Conservation (phyloP, 495 filamentous ascomycete species). For the Zalerion maritima region DNA sequence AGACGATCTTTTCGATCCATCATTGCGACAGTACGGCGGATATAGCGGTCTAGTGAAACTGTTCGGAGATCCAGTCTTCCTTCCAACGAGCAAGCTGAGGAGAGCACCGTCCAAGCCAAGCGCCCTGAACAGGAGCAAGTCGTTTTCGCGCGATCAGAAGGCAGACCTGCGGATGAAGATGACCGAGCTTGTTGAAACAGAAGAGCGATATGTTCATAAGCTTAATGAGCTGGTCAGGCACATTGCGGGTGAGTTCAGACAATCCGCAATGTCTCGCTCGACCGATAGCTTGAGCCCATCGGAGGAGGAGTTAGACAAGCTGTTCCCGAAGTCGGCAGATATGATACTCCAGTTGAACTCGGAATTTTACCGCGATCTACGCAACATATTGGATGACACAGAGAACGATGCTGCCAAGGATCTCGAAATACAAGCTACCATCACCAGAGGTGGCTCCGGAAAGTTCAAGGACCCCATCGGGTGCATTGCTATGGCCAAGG, state of each 20-base stretch:
- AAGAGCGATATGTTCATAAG: conserved; percentile 83
- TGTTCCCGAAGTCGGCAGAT: conserved; percentile 71
- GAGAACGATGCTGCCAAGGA: conserved; percentile 64
- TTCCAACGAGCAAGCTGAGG: conserved; percentile 76
- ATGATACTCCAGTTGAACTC: conserved; percentile 67
- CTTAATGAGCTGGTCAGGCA: conserved; percentile 65
- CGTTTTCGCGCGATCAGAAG: conserved; percentile 69
- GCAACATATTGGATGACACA: conserved; percentile 62
- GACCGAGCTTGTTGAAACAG: conserved; percentile 83
- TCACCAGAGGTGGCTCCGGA: conserved; percentile 15
- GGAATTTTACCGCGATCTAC: conserved; percentile 59
- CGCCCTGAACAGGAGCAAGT: conserved; percentile 53
- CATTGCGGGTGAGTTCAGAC: conserved; percentile 57
- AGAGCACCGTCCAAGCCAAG: conserved; percentile 78
- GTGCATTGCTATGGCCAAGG: conserved; percentile 54
- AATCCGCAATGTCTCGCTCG: conserved; percentile 43
- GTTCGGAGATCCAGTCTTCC: conserved; percentile 68
- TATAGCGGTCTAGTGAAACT: conserved; percentile 60
- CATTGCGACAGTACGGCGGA: conserved; percentile 51
- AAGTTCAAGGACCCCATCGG: conserved; percentile 57
- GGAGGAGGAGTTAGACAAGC: conserved; percentile 50
- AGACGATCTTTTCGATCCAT: conserved; percentile 42
- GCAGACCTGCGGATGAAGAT: conserved; percentile 73
- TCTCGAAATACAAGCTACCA: conserved; percentile 32
- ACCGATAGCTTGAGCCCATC: conserved; percentile 55